Evolutionary conservation across 2,329 filamentous ascomycete species (phyloP), one percentile per base, ranked within the genome.

Genomic region (Rugonectria rugulosa): DNA sequence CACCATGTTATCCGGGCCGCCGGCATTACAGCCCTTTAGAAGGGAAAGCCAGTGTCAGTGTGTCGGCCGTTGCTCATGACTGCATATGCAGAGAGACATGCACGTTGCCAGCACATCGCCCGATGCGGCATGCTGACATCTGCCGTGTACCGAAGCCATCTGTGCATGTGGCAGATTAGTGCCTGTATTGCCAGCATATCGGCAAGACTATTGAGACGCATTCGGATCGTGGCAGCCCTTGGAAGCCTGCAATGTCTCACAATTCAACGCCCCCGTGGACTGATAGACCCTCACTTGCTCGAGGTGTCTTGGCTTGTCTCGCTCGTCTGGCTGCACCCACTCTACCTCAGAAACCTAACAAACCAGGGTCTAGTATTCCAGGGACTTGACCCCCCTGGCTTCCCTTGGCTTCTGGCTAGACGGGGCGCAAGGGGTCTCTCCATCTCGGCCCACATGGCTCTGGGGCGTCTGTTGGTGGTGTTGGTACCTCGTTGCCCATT

Each of bases 371-470:
- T 47, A 31, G 46, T 48, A 38, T 52, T 31, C 37, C 41, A 56
- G 48, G 41, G 48, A 43, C 43, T 31, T 24, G 20, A 34, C 54
- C 59, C 58, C 64, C 54, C 60, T 43, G 45, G 43, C 52, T n/a
- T n/a, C n/a, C 61, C 49, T 53, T 40, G 34, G 24, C 46, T 44
- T 11, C 10, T 55, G 55, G 27, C 54, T 38, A 29, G 34, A 54
- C 36, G 49, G 57, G 50, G 61, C 51, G 40, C 53, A 60, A 67
- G 61, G 64, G 64, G 48, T 60, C 44, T 44, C 44, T 48, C 51
- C 61, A 57, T 61, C 56, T 42, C 53, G 60, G 61, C 59, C 62
- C 62, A 63, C 60, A 43, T 49, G 31, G 52, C 21, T 49, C 62
- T 56, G 61, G 60, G 53, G 61, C 61, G 63, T 53, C 50, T 60